Conservation (phyloP, 2,329 filamentous ascomycete genomes). For the Penicillium sp. region DNA sequence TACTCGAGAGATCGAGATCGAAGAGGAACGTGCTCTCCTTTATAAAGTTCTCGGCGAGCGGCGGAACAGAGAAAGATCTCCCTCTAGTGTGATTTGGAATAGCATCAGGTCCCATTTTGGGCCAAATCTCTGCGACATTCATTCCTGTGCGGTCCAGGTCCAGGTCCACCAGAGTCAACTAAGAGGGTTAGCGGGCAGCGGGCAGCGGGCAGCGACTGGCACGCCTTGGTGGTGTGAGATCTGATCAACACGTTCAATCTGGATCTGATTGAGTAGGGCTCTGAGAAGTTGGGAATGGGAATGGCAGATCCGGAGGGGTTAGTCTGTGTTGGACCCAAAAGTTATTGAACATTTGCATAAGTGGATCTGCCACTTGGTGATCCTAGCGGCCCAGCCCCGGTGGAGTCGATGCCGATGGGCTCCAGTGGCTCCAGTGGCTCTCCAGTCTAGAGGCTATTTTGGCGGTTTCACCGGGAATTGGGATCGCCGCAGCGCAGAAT, state of each 20-base stretch:
- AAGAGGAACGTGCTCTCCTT: constrained; percentile 2
- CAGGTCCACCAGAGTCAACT: neutral
- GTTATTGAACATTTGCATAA: constrained; percentile 4
- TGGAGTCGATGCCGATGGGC: neutral
- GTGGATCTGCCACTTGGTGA: neutral
- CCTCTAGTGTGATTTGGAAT: constrained; percentile 1
- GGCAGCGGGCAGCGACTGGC: neutral
- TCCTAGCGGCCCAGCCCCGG: neutral
- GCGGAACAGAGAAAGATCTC: neutral
- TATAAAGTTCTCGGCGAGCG: neutral
- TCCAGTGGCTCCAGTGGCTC: too few relatives aligned
- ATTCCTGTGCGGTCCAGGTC: neutral
- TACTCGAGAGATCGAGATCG: neutral
- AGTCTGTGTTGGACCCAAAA: constrained; percentile 2
- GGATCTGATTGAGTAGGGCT: neutral
- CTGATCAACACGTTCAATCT: neutral
- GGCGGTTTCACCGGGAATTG: neutral
- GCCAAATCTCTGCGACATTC: neutral
- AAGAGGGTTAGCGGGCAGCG: neutral
- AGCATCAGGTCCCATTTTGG: too few relatives aligned
- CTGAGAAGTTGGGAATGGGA: neutral
- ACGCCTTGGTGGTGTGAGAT: constrained; percentile 1
- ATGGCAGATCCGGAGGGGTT: constrained; percentile 3
- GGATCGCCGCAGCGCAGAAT: neutral
- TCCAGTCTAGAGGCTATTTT: too few relatives aligned